These are phyloP conservation scores for Simplicillium sp. DNA, from an alignment of 2,329 filamentous ascomycete genomes.

Conservation along the genomic window DNA sequence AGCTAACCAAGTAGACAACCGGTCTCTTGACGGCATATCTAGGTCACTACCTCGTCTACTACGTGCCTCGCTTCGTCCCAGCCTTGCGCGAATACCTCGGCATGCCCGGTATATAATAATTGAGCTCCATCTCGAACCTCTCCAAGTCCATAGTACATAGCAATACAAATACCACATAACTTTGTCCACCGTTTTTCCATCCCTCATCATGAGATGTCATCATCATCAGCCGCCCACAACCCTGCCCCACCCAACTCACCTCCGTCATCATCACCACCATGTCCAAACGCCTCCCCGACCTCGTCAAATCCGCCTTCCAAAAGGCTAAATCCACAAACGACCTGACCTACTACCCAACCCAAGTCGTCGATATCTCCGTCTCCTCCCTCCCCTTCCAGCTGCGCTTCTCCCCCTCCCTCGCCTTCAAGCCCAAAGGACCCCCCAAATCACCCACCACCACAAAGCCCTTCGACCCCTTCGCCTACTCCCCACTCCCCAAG, in stretches of 20 bases:
- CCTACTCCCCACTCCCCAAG: conserved; percentile 41
- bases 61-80: conserved; percentile 41
- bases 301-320: conserved; percentile 39
- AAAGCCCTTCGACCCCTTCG: conserved; percentile 54
- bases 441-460: conserved; percentile 20
- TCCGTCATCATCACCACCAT: conserved; percentile 17
- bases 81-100: conserved; percentile 34
- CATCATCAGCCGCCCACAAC: too few species aligned
- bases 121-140: not conserved
- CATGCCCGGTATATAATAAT: conserved; percentile 37
- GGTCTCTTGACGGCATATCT: conserved; percentile 38
- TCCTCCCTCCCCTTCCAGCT: conserved; percentile 52
- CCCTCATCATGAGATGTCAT: not conserved
- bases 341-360: conserved; percentile 44
- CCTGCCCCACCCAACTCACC: not conserved
- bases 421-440: conserved; percentile 52
- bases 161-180: not conserved
- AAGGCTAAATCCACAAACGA: conserved; percentile 38
- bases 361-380: conserved; percentile 37
- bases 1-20: conserved; percentile 34
- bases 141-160: not conserved
- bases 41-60: conserved; percentile 40
- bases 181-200: too few species aligned
- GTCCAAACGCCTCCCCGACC: conserved; percentile 37
- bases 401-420: conserved; percentile 59